Evolutionary conservation across 129 eudicot species (phyloP), one percentile per base, ranked within the genome.

Genomic region (Saposhnikovia divaricata): DNA sequence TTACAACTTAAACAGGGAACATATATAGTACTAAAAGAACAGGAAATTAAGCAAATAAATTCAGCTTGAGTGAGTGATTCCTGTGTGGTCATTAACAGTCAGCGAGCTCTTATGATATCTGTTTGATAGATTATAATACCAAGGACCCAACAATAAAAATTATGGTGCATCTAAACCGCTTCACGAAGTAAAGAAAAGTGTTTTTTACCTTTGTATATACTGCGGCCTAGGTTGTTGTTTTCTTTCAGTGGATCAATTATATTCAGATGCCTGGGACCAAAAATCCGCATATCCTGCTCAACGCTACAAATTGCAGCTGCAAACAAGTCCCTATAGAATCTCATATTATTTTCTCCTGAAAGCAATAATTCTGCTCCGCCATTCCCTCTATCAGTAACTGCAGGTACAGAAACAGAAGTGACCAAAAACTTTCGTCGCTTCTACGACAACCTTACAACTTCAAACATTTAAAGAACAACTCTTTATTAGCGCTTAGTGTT

Each of bases 171-270:
- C 18, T 14, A 14, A 13, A 14, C 53, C 19, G 4, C 57, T 50
- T 15, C 4, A 16, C 7, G 4, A 23, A 50, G 57, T 50, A 15
- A 16, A 50, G 57, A 50, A 15, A 18, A 16, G 9, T 13, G n/a
- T 38, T 71, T 38, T 15, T 71, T 72, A 92, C 97, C 96, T 88
- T 74, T 80, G 83, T 78, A n/a, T 66, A 92, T 86, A 75, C 98
- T 90, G 80, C 97, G 96, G 9, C 99, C 99, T 70, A 96, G 90
- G 82, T 96, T 96, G 83, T 96, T 96, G 81, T 70, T 86, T 74
- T 72, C 89, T 79, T 89, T 96, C 70, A 96, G 78, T 11, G 99
- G 98, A 82, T 96, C 99, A 28, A 92, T 74, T 25, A 96, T 92
- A 85, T 96, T 92, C 8, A 96, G 72, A 85, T 75, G 45, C 87